Percentiles rank a stretch among this genome's conserved stretches.
Evolutionary conservation across 352 stramenopile genomes (phyloP).

Genomic region (Globisporangium paddicum): DNA sequence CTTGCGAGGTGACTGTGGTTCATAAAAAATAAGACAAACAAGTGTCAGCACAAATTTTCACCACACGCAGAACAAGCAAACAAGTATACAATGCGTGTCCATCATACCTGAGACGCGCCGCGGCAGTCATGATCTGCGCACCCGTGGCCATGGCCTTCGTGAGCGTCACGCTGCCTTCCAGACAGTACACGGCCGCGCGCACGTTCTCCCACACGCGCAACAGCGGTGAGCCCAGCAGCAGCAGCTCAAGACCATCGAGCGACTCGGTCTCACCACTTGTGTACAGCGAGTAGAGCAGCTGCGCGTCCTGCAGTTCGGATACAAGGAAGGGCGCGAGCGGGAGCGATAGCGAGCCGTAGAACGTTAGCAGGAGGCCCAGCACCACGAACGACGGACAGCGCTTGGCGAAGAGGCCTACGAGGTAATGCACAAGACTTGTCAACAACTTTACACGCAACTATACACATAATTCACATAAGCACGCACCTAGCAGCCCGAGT

Average conservation of each 20-base stretch:
- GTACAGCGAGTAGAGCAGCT: constrained; percentile 28
- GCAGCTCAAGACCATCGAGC: constrained; percentile 62
- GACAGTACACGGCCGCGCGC: constrained; percentile 60
- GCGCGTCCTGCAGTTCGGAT: constrained; percentile 36
- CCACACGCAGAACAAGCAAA: background rate
- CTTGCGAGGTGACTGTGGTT: constrained; percentile 8
- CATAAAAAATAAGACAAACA: constrained; percentile 32
- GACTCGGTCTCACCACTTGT: constrained; percentile 31
- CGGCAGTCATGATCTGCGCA: constrained; percentile 48
- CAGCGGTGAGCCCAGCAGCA: constrained; percentile 65
- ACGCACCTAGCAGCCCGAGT: constrained; percentile 26
- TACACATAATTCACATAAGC: constrained; percentile 4
- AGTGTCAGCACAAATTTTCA: background rate
- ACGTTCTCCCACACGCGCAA: constrained; percentile 70
- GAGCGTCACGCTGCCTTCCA: constrained; percentile 62
- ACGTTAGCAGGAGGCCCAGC: constrained; percentile 38
- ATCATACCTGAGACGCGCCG: constrained; percentile 41
- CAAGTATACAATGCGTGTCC: constrained; percentile 11
- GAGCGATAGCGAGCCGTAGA: constrained; percentile 48
- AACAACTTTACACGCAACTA: background rate
- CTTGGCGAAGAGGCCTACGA: constrained; percentile 46
- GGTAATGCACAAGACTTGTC: background rate
- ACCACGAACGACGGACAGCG: constrained; percentile 61
- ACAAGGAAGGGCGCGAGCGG: constrained; percentile 55
- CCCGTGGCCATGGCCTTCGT: constrained; percentile 53